Conservation (phyloP, 108 stramenopile genomes). For the Nitzschia inconspicua region DNA sequence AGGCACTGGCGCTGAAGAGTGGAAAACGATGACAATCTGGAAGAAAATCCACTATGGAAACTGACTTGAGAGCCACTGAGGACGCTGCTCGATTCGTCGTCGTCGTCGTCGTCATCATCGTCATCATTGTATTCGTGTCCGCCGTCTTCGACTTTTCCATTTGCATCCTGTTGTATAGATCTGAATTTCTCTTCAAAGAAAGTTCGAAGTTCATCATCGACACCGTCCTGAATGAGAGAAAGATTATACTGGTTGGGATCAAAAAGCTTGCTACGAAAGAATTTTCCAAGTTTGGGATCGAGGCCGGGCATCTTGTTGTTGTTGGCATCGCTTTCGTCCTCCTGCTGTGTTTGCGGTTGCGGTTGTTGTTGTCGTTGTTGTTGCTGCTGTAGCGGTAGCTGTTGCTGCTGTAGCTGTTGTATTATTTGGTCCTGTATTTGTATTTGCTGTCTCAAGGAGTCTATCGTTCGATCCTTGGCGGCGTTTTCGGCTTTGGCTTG, state of each 20-base stretch:
- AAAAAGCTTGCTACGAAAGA: not conserved
- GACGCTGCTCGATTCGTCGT: not conserved
- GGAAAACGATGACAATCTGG: too few species aligned
- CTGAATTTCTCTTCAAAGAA: not conserved
- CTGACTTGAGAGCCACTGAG: too few species aligned
- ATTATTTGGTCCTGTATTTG: too few species aligned
- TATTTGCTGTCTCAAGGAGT: too few species aligned
- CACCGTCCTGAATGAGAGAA: not conserved
- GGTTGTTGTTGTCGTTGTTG: not conserved
- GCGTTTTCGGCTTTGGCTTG: too few species aligned
- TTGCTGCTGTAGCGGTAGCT: not conserved
- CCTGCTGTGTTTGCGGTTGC: too few species aligned
- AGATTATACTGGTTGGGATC: not conserved
- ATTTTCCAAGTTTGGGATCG: not conserved
- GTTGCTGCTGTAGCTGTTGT: not conserved
- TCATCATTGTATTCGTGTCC: not conserved
- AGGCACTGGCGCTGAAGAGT: too few species aligned
- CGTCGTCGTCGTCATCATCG: not conserved
- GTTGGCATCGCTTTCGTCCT: not conserved
- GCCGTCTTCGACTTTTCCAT: not conserved
- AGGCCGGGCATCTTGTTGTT: not conserved
- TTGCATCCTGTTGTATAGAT: not conserved
- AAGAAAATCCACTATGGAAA: too few species aligned
- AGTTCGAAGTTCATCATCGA: not conserved
- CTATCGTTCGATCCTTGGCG: too few species aligned